Evolutionary conservation across 192 early-diverging fungal genomes (phyloP).

Genomic region (Radiomyces spectabilis): DNA sequence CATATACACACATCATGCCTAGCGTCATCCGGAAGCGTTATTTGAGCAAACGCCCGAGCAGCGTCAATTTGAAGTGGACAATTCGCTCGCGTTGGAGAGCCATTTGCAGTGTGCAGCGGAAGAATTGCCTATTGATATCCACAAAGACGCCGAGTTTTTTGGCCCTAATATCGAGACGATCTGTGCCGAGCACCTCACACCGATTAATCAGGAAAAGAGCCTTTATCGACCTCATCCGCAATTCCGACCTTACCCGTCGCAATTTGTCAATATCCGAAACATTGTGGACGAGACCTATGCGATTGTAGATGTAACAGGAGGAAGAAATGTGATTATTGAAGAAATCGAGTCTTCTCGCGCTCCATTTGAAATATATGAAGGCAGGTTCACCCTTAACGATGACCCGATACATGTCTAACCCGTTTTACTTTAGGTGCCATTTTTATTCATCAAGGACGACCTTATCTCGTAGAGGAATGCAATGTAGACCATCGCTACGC

Average conservation of each 20-base stretch:
- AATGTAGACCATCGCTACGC: constrained; percentile 35
- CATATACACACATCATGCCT: neutral
- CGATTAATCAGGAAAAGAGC: neutral
- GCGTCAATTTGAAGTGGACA: constrained; percentile 28
- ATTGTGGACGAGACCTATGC: constrained; percentile 37
- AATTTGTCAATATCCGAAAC: constrained; percentile 40
- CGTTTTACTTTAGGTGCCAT: constrained; percentile 36
- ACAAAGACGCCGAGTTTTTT: constrained; percentile 22
- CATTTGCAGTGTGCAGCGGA: constrained; percentile 72
- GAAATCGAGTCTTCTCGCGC: constrained; percentile 43
- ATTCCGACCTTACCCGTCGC: constrained; percentile 35
- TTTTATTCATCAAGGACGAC: constrained; percentile 49
- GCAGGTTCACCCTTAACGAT: too few species aligned
- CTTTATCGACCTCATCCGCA: constrained; percentile 37
- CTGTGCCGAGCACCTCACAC: constrained; percentile 10
- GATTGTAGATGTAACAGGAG: constrained; percentile 40
- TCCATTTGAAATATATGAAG: constrained; percentile 53
- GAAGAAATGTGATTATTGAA: constrained; percentile 35
- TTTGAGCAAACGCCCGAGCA: constrained; percentile 33
- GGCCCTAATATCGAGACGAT: constrained; percentile 7
- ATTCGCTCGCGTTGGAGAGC: constrained; percentile 32
- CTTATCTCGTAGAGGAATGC: constrained; percentile 47
- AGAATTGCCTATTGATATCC: constrained; percentile 35
- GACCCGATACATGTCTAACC: neutral
- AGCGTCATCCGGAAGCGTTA: constrained; percentile 34